Evolutionary conservation across 2,329 filamentous ascomycete genomes (phyloP), one percentile per base, ranked within the genome.

Genomic region (Catunica adiposa): DNA sequence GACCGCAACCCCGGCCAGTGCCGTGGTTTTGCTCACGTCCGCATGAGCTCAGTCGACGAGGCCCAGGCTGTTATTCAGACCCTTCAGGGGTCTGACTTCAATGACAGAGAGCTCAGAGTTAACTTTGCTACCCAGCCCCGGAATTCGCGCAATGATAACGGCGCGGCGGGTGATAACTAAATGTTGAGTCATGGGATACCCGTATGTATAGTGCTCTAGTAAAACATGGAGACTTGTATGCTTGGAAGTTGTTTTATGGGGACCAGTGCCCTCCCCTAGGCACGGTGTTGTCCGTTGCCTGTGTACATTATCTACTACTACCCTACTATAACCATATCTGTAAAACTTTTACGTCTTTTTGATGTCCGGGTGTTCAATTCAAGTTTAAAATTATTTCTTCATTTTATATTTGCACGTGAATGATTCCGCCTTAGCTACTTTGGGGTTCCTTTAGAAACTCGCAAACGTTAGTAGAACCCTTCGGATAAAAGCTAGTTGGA

Each of bases 21-120:
- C 38, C 77, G 86, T 66, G 89, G 89, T 59, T 94, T 92, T 66
- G 85, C 83, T 20, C 88, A 94, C 66, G 84, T 83, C 51, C 86
- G 94, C 65, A 94, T 94, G 67, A 64, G 76, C 46, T 79, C 85
- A 62, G 65, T 82, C 40, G 75, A 80, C 60, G 79, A 79, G 59
- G 86, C 87, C n/a, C 63, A 69, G 55, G 71, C 70, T 59, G 88
- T 78, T 0, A 71, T 71, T 62, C 75, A 80, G 55, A 61, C 71
- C 14, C 70, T 94, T 40, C 1, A 67, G 54, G 68, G 70, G 22
- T 78, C 78, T 67, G 67, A 71, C 51, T 70, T 89, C n/a, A 82
- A 82, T 62, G 82, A 82, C 44, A 77, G 87, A 56, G 64, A 67
- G 54, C 69, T 94, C 61, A 76, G 75, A 56, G 62, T 89, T 23